phyloP scores from a whole-genome alignment of 2,329 filamentous ascomycete genomes.

The Fusarium falciforme region DNA sequence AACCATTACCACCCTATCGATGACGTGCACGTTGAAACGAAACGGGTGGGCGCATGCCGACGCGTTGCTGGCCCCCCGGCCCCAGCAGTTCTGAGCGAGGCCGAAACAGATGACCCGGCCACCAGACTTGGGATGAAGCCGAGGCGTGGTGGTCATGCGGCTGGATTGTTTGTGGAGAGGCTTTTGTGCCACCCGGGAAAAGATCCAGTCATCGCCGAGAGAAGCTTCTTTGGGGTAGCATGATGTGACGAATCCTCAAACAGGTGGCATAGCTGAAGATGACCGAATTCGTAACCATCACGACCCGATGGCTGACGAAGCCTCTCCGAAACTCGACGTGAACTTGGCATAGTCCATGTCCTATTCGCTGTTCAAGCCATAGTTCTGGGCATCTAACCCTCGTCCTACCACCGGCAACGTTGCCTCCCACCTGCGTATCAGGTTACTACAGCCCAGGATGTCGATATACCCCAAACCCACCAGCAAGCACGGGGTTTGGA shows the following conservation, averaged over 20 bases:
- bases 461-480: not conserved
- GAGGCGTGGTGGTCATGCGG: constrained; percentile 8
- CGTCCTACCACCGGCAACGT: constrained; percentile 6
- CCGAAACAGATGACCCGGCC: constrained; percentile 26
- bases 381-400: not conserved
- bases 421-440: not conserved
- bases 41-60: constrained; percentile 23
- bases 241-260: constrained; percentile 22
- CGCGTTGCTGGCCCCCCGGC: not conserved
- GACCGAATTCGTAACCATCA: not conserved
- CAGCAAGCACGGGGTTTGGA: not conserved
- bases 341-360: not conserved
- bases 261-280: constrained; percentile 1
- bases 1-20: constrained; percentile 10
- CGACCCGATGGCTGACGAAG: not conserved
- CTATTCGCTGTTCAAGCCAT: not conserved
- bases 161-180: constrained; percentile 11
- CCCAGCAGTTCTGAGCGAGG: constrained; percentile 5
- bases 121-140: not conserved
- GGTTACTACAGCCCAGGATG: not conserved
- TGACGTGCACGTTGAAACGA: constrained; percentile 20
- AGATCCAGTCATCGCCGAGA: constrained; percentile 14
- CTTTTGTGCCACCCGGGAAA: constrained; percentile 9
- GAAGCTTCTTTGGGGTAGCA: not conserved
- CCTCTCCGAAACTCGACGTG: not conserved